These are phyloP conservation scores for Colletotrichum spinosum DNA, from an alignment of 2,329 filamentous ascomycete genomes.

Conservation along the genomic window DNA sequence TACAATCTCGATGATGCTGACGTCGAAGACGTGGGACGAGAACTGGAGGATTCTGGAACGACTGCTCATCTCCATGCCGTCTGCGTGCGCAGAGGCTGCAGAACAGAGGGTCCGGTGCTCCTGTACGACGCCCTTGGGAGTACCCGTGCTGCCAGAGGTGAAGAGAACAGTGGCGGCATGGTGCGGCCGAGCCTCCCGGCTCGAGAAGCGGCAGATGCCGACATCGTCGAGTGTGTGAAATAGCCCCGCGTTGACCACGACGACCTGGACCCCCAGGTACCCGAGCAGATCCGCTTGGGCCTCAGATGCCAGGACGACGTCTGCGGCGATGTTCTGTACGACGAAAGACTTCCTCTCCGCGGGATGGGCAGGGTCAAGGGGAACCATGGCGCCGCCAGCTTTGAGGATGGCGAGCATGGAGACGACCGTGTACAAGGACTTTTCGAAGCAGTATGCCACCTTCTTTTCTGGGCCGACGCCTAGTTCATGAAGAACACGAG, in stretches of 20 bases:
- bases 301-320: conserved; percentile 9
- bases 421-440: conserved; percentile 43
- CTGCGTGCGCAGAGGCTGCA: conserved; percentile 31
- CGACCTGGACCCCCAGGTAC: background rate
- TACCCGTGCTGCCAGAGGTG: conserved; percentile 65
- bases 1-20: conserved; percentile 51
- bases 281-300: background rate
- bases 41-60: conserved; percentile 38
- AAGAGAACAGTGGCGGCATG: conserved; percentile 56
- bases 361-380: conserved; percentile 42
- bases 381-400: conserved; percentile 47
- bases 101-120: conserved; percentile 43
- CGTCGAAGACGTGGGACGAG: conserved; percentile 51
- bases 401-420: conserved; percentile 47
- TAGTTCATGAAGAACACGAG: conserved; percentile 30
- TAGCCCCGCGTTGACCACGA: conserved; percentile 1
- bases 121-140: conserved; percentile 62
- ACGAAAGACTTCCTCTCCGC: conserved; percentile 26
- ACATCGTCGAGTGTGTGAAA: conserved; percentile 11
- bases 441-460: conserved; percentile 45
- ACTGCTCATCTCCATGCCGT: conserved; percentile 13
- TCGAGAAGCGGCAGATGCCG: conserved; percentile 1
- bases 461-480: conserved; percentile 40
- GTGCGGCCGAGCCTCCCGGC: conserved; percentile 7
- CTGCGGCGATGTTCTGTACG: background rate